Base-by-base conservation (phyloP, 2,329 filamentous ascomycete genomes). In the Botryosphaeria agaves region DNA sequence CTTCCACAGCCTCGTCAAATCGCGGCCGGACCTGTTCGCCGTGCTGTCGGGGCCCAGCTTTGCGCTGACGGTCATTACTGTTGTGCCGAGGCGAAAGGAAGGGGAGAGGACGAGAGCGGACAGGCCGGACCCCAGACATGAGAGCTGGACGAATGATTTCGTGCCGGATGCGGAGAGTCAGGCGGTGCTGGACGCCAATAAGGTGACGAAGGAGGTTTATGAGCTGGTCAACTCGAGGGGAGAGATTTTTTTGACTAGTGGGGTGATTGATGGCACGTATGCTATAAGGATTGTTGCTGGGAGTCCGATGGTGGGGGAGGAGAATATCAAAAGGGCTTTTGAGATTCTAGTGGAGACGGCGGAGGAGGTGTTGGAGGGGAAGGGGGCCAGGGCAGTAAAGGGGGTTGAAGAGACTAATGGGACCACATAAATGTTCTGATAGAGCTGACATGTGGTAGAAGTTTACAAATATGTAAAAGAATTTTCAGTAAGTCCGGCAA, bases 201-300 rank as follows among this genome's bases (percentile, higher is more conserved):
- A 54, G 14, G 46, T 79, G 7, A 91, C 84, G 1, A 77, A 77
- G 52, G 63, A 66, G 32, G 69, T 92, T 8, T 87, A 81, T 43
- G 78, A 89, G 44, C 52, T 61, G 15, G 66, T 93, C 17, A 87
- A 91, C 43, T 59, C 61, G 3, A 59, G 67, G 5, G 82, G 82
- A 1, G 72, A 82, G 51, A 78, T 92, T 33, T 94, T 82, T 53
- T 57, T 94, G 15, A 94, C 84, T 0, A 76, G 73, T 25, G 78
- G 76, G 2, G 68, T 83, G 4, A 64, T 92, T 8, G 71, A 69
- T 6, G 78, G 72, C 1, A 62, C 72, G 14, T 82, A 82, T 51
- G 76, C 78, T 2, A 91, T 95, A 36, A 65, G 87, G 0, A 71
- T 94, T 21, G 76, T 87, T 14, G 83, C 80, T 33, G 76, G 69